Evolutionary conservation across 495 filamentous ascomycete genomes (phyloP).

Genomic region (Hypoxylon perforatum): DNA sequence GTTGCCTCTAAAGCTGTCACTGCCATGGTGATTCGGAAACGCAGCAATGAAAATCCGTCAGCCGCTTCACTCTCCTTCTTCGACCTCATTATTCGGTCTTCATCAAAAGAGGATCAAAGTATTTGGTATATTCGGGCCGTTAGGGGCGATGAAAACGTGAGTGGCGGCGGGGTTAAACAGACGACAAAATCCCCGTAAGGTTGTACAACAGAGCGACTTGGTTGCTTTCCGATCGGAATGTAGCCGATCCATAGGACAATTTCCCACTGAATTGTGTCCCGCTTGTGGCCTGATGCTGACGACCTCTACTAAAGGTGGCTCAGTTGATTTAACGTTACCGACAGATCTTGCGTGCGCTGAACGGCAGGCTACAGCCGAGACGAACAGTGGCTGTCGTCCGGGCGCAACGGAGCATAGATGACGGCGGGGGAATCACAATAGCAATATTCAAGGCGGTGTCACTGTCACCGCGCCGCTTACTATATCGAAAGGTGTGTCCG

Average conservation of each 20-base stretch:
- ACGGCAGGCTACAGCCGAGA: background rate
- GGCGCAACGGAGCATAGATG: constrained; percentile 2
- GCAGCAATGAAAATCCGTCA: no score
- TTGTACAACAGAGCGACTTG: background rate
- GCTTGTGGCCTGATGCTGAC: constrained; percentile 25
- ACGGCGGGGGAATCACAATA: constrained; percentile 1
- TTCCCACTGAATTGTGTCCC: background rate
- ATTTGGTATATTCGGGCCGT: background rate
- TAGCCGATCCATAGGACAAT: background rate
- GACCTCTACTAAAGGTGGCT: no score
- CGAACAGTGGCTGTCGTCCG: background rate
- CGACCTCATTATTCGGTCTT: background rate
- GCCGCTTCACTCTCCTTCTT: background rate
- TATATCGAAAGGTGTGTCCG: background rate
- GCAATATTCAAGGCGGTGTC: constrained; percentile 8
- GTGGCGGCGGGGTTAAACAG: background rate
- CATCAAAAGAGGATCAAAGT: background rate
- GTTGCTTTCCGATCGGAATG: background rate
- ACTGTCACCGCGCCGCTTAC: constrained; percentile 7
- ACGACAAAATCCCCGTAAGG: background rate
- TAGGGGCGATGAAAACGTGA: constrained; percentile 1
- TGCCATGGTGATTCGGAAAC: background rate
- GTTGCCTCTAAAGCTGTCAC: background rate
- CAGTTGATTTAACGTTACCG: no score
- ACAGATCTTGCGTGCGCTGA: constrained; percentile 25